These are phyloP conservation scores for Aspergillus incahuasiensis DNA, from an alignment of 495 filamentous ascomycete genomes.

Conservation along the genomic window DNA sequence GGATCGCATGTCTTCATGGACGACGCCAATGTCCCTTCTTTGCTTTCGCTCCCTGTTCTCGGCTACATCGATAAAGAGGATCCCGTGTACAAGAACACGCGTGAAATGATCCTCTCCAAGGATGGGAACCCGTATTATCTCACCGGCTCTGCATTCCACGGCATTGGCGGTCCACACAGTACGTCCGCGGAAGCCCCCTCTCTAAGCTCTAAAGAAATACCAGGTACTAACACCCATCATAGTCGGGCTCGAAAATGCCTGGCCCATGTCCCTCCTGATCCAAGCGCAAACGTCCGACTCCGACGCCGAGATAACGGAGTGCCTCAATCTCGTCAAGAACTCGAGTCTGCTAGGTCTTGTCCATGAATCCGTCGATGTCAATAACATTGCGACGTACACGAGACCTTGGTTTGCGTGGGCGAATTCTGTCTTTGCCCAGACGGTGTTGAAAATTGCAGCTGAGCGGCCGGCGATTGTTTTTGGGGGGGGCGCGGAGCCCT, in stretches of 20 bases:
- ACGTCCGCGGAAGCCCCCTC: slow-evolving; percentile 19
- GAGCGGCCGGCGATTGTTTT: slow-evolving; percentile 88
- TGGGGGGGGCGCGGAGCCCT: slow-evolving; percentile 47
- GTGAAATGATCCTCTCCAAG: slow-evolving; percentile 81
- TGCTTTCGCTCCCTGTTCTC: slow-evolving; percentile 80
- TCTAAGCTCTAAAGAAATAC: not conserved
- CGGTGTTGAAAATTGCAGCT: slow-evolving; percentile 81
- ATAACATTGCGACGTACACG: slow-evolving; percentile 68
- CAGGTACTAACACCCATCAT: not conserved
- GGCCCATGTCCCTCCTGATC: slow-evolving; percentile 92
- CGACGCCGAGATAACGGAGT: slow-evolving; percentile 73
- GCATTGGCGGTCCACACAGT: slow-evolving; percentile 77
- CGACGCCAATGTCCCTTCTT: slow-evolving; percentile 90
- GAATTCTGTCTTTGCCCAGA: slow-evolving; percentile 93
- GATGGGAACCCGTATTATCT: slow-evolving; percentile 87
- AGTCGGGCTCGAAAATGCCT: slow-evolving; percentile 83
- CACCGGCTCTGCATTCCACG: slow-evolving; percentile 69
- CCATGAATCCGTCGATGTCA: slow-evolving; percentile 90
- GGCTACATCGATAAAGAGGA: slow-evolving; percentile 71
- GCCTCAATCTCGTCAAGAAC: slow-evolving; percentile 66
- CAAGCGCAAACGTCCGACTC: slow-evolving; percentile 88
- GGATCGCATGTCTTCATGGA: slow-evolving; percentile 92
- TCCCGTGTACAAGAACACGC: slow-evolving; percentile 77
- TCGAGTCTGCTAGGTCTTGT: slow-evolving; percentile 73
- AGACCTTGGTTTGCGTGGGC: slow-evolving; percentile 97